Percentiles rank a stretch among this genome's conserved stretches.
Conservation (phyloP, 2,329 filamentous ascomycete species). For the Nigrograna mackinnonii region DNA sequence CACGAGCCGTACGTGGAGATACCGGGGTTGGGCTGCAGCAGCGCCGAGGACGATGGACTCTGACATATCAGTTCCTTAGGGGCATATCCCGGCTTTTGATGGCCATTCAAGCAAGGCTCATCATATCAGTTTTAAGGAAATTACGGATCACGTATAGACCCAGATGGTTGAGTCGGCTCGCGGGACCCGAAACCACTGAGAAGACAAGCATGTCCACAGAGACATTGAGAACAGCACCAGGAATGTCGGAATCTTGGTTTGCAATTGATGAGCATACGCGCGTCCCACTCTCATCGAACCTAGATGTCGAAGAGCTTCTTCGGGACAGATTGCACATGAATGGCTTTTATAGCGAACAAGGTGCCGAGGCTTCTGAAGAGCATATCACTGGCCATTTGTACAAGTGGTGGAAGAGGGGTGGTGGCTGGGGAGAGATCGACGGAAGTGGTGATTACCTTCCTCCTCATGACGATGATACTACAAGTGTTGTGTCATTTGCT, state of each 20-base stretch:
- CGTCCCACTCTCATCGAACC: constrained; percentile 33
- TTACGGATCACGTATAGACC: constrained; percentile 67
- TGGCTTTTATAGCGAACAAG: constrained; percentile 26
- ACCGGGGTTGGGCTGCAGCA: constrained; percentile 79
- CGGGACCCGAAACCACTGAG: constrained; percentile 43
- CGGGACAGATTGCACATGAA: constrained; percentile 60
- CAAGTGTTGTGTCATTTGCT: constrained; percentile 75
- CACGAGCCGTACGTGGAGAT: constrained; percentile 36
- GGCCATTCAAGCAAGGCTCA: constrained; percentile 60
- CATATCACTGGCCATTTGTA: constrained; percentile 77
- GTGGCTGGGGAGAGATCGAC: constrained; percentile 84
- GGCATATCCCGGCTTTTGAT: constrained; percentile 71
- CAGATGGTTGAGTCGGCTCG: constrained; percentile 62
- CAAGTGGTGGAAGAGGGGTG: constrained; percentile 80
- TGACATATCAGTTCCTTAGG: constrained; percentile 74
- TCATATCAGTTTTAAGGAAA: constrained; percentile 58
- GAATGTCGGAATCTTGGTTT: constrained; percentile 22
- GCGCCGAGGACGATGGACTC: constrained; percentile 76
- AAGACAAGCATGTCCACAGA: constrained; percentile 12
- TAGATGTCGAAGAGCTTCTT: constrained; percentile 83
- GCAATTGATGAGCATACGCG: constrained; percentile 25
- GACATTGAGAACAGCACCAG: constrained; percentile 7
- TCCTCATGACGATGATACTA: constrained; percentile 69
- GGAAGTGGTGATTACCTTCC: constrained; percentile 77
- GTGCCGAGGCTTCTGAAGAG: constrained; percentile 55